Percentiles rank a stretch among this genome's conserved stretches.
phyloP scores from a whole-genome alignment of 164 flowering plant genomes.

The Nymphaea thermarum region DNA sequence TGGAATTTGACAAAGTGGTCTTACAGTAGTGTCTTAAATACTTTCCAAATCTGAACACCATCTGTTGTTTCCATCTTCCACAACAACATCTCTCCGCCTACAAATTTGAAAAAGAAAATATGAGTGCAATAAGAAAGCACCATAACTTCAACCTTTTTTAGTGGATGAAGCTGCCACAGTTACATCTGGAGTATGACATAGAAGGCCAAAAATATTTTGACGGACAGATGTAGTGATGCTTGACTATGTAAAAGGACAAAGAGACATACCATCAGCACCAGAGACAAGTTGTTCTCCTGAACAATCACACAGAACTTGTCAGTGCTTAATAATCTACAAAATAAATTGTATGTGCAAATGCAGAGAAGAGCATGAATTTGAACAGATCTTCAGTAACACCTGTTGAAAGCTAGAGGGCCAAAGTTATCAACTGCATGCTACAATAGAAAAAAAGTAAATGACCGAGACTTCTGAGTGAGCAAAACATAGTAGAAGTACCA shows the following conservation, averaged over 20 bases:
- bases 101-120: constrained; percentile 18
- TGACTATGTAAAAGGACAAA: neutral
- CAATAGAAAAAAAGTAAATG: no score
- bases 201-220: no score
- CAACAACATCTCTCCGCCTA: constrained; percentile 78
- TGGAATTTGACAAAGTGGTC: constrained; percentile 11
- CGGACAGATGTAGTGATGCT: neutral
- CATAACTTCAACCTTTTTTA: neutral
- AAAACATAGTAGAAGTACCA: no score
- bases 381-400: no score
- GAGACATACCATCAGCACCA: constrained; percentile 88
- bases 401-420: no score
- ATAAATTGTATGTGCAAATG: no score
- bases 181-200: no score
- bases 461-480: no score
- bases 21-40: constrained; percentile 72
- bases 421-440: no score
- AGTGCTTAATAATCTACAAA: neutral
- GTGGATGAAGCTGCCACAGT: no score
- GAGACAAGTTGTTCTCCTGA: constrained; percentile 93
- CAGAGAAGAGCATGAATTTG: no score
- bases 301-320: neutral
- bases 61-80: constrained; percentile 73
- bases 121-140: constrained; percentile 6
- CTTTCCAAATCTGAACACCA: constrained; percentile 77